These are phyloP conservation scores for Ogataea zsoltii DNA, from an alignment of 805 yeast species.

Conservation along the genomic window DNA sequence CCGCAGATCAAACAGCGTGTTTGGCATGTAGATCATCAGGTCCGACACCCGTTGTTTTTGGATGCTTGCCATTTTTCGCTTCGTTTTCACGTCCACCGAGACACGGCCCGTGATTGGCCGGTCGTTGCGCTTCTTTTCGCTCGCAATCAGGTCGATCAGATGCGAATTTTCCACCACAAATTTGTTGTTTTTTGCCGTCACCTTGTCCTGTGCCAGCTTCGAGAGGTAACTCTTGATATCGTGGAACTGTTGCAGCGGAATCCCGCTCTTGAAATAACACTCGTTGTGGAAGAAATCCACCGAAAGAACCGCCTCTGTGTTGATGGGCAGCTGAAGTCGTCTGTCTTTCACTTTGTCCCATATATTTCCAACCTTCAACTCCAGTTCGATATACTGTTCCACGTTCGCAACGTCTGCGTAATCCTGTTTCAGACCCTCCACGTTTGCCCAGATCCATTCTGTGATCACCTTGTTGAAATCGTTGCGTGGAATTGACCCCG, in stretches of 20 bases:
- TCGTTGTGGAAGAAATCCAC: conserved; percentile 52
- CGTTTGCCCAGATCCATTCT: conserved; percentile 86
- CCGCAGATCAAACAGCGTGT: conserved; percentile 73
- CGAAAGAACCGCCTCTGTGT: conserved; percentile 61
- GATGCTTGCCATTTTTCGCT: conserved; percentile 66
- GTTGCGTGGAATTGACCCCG: conserved; percentile 76
- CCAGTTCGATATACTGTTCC: conserved; percentile 64
- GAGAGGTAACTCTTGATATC: conserved; percentile 56
- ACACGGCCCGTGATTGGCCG: conserved; percentile 65
- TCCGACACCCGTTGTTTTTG: conserved; percentile 75
- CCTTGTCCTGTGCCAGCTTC: conserved; percentile 45
- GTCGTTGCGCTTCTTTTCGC: conserved; percentile 62
- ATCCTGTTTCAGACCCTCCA: conserved; percentile 61
- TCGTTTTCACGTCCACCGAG: conserved; percentile 66
- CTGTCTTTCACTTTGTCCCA: conserved; percentile 63
- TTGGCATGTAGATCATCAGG: conserved; percentile 70
- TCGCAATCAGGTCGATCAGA: conserved; percentile 61
- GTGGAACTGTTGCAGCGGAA: conserved; percentile 61
- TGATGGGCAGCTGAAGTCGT: conserved; percentile 63
- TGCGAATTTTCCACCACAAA: conserved; percentile 63
- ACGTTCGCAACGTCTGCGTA: conserved; percentile 35
- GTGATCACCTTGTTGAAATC: conserved; percentile 80
- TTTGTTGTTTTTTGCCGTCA: conserved; percentile 35
- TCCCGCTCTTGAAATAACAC: conserved; percentile 62
- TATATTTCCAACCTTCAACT: conserved; percentile 71